Percentiles rank a stretch among this genome's conserved stretches.
These are phyloP conservation scores for Lachancea nothofagi DNA, from an alignment of 805 yeast genomes.

Conservation along the genomic window DNA sequence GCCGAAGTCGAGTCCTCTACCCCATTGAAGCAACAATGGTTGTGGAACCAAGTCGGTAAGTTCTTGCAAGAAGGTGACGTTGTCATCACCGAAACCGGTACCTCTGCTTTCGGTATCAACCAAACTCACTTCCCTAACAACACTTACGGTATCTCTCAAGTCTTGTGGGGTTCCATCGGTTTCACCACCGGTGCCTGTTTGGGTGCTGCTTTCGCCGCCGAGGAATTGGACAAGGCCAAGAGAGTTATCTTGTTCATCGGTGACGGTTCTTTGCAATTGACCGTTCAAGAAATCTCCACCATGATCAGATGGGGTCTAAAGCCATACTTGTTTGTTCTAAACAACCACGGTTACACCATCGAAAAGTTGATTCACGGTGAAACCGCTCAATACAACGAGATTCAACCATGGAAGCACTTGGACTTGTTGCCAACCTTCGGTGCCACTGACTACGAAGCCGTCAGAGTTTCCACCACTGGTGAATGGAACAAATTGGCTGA, in stretches of 20 bases:
- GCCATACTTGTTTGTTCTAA: constrained; percentile 64
- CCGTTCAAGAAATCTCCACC: constrained; percentile 69
- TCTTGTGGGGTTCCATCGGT: constrained; percentile 73
- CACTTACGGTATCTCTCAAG: constrained; percentile 65
- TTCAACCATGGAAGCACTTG: constrained; percentile 65
- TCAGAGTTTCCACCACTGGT: constrained; percentile 49
- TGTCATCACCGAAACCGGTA: constrained; percentile 67
- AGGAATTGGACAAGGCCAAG: constrained; percentile 53
- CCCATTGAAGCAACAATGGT: constrained; percentile 57
- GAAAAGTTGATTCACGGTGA: constrained; percentile 71
- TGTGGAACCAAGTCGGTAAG: constrained; percentile 59
- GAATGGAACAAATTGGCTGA: constrained; percentile 50
- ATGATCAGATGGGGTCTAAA: constrained; percentile 60
- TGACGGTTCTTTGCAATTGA: constrained; percentile 71
- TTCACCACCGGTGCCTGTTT: constrained; percentile 60
- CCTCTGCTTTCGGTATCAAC: constrained; percentile 67
- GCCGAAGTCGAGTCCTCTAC: constrained; percentile 41
- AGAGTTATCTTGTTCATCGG: constrained; percentile 67
- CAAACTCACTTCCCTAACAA: constrained; percentile 59
- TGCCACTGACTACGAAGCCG: constrained; percentile 48
- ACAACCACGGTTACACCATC: constrained; percentile 71
- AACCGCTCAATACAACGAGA: constrained; percentile 56
- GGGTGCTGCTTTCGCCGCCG: constrained; percentile 66
- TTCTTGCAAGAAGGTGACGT: constrained; percentile 65
- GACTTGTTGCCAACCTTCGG: constrained; percentile 47